phyloP scores from a whole-genome alignment of 2,329 filamentous ascomycete species.

The Chrysoporthe puriensis region DNA sequence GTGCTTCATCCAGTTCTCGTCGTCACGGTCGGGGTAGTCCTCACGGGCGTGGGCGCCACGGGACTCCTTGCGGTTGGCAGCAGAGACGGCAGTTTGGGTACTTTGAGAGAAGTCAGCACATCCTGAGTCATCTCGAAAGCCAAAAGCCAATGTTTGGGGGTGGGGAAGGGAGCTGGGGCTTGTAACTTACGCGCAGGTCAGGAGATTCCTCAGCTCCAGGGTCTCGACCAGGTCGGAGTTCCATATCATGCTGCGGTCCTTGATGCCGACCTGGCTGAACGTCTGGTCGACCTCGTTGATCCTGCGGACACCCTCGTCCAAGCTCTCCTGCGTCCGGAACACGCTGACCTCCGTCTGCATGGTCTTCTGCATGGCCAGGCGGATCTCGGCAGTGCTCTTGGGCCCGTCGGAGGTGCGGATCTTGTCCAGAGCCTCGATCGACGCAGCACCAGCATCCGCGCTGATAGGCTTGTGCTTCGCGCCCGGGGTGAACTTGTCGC shows the following conservation, averaged over 20 bases:
- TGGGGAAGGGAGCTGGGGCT: too few relatives aligned
- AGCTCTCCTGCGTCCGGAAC: slow-evolving; percentile 90
- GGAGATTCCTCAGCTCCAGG: slow-evolving; percentile 88
- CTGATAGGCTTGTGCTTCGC: slow-evolving; percentile 76
- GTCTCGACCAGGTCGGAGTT: slow-evolving; percentile 97
- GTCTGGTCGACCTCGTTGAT: slow-evolving; percentile 82
- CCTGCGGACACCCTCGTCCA: slow-evolving; percentile 90
- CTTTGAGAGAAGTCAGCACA: slow-evolving; percentile 44
- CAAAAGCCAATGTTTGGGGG: neutral
- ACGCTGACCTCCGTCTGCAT: slow-evolving; percentile 98
- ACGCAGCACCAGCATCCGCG: slow-evolving; percentile 85
- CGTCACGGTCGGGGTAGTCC: slow-evolving; percentile 94
- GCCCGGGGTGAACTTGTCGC: slow-evolving; percentile 88
- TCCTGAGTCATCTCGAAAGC: neutral
- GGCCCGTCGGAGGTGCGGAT: slow-evolving; percentile 82
- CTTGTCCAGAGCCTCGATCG: slow-evolving; percentile 84
- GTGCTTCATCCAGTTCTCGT: slow-evolving; percentile 99
- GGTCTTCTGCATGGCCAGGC: slow-evolving; percentile 92
- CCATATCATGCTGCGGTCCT: slow-evolving; percentile 99
- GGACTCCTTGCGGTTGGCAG: slow-evolving; percentile 94
- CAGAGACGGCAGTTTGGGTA: slow-evolving; percentile 87
- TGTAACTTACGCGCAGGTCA: slow-evolving; percentile 87
- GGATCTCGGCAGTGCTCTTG: slow-evolving; percentile 86
- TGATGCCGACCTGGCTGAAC: slow-evolving; percentile 86
- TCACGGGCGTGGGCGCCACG: slow-evolving; percentile 96